These are phyloP conservation scores for Brassica napus DNA, from an alignment of 345 rosid genomes.

Conservation along the genomic window Da-Ae NC_063448.1:3558501-3559000, in stretches of 20 bases:
- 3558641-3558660: background rate
- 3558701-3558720: conserved; percentile 34
- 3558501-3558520: conserved; percentile 19
- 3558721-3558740: conserved; percentile 47
- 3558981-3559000: background rate
- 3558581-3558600: conserved; percentile 41
- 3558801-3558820: background rate
- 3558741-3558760: conserved; percentile 28
- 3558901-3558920: conserved; percentile 44
- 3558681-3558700: conserved; percentile 36
- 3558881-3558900: conserved; percentile 38
- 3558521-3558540: conserved; percentile 44
- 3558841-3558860: conserved; percentile 26
- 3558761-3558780: background rate
- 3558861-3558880: conserved; percentile 39
- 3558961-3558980: background rate
- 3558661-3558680: conserved; percentile 26
- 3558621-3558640: background rate
- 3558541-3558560: conserved; percentile 38
- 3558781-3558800: background rate
- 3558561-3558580: conserved; percentile 44
- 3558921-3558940: conserved; percentile 42
- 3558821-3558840: background rate
- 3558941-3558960: conserved; percentile 32
- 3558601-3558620: background rate